These are phyloP conservation scores for Penicillium coprophilum DNA, from an alignment of 495 filamentous ascomycete genomes.

Conservation along the genomic window DNA sequence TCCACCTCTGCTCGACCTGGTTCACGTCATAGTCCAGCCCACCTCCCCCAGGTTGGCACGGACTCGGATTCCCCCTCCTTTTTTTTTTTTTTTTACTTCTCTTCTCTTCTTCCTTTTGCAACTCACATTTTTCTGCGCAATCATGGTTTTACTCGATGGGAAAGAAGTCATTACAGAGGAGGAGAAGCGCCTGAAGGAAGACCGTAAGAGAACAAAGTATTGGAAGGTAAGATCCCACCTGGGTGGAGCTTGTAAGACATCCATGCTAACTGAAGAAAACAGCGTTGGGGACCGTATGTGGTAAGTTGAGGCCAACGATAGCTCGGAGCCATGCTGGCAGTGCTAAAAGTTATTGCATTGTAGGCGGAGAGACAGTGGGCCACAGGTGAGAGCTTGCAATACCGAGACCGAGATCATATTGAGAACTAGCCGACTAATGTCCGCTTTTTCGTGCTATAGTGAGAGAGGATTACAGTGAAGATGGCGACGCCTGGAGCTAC, in stretches of 20 bases:
- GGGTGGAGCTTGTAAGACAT: background rate
- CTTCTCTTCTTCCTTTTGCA: conserved; percentile 8
- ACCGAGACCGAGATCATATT: background rate
- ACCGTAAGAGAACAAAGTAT: conserved; percentile 63
- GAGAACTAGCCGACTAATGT: conserved; percentile 23
- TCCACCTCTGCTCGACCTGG: background rate
- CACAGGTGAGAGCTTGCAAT: conserved; percentile 58
- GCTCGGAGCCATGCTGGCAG: background rate
- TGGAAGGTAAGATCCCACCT: conserved; percentile 6
- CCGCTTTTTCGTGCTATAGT: conserved; percentile 51
- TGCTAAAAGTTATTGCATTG: background rate
- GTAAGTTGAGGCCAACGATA: background rate
- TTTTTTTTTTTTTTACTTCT: background rate
- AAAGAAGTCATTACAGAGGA: conserved; percentile 82
- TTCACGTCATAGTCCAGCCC: conserved; percentile 5
- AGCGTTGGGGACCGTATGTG: conserved; percentile 77
- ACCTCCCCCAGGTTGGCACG: conserved; percentile 1
- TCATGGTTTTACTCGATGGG: conserved; percentile 84
- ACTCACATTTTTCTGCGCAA: background rate
- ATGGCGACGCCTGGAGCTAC: conserved; percentile 96
- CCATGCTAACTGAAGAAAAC: background rate
- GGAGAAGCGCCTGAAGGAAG: conserved; percentile 84
- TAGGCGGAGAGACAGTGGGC: conserved; percentile 77
- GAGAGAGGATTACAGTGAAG: conserved; percentile 83
- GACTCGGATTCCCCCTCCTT: conserved; percentile 3